phyloP scores from a whole-genome alignment of 1,284 basidiomycete genomes.

The Hypsizygus ulmarius region DNA sequence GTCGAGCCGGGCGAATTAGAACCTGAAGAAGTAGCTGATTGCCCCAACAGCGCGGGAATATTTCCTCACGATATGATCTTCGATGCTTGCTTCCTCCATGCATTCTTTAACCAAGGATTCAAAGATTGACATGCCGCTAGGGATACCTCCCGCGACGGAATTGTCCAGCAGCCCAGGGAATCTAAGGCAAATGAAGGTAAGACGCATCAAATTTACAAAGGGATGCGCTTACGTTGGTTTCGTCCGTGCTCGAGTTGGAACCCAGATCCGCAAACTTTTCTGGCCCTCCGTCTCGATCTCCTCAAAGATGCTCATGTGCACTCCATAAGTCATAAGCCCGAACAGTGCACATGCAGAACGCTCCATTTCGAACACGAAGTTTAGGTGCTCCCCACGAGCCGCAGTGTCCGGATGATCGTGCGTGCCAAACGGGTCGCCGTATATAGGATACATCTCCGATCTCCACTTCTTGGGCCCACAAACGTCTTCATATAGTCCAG shows the following conservation, averaged over 20 bases:
- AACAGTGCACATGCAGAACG: slow-evolving; percentile 87
- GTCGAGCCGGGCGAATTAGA: slow-evolving; percentile 14
- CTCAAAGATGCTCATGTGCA: slow-evolving; percentile 77
- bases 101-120: slow-evolving; percentile 90
- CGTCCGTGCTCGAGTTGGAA: slow-evolving; percentile 80
- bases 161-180: slow-evolving; percentile 81
- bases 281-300: slow-evolving; percentile 44
- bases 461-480: slow-evolving; percentile 82
- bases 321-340: slow-evolving; percentile 87
- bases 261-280: slow-evolving; percentile 69
- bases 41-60: slow-evolving; percentile 60
- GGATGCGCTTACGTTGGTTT: slow-evolving; percentile 75
- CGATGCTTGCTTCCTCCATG: slow-evolving; percentile 87
- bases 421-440: slow-evolving; percentile 64
- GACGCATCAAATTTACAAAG: slow-evolving; percentile 4
- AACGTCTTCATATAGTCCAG: slow-evolving; percentile 55
- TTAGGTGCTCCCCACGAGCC: slow-evolving; percentile 32
- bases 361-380: slow-evolving; percentile 87
- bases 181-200: slow-evolving; percentile 31
- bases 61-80: slow-evolving; percentile 56
- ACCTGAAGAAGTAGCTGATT: slow-evolving; percentile 71
- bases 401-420: slow-evolving; percentile 39
- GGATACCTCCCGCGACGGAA: slow-evolving; percentile 76
- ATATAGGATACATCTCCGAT: slow-evolving; percentile 81
- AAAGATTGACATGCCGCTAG: slow-evolving; percentile 70